Percentiles rank a stretch among this genome's conserved stretches.
Conservation (phyloP, 1,284 basidiomycete genomes). For the Moesziomyces antarcticus region DNA sequence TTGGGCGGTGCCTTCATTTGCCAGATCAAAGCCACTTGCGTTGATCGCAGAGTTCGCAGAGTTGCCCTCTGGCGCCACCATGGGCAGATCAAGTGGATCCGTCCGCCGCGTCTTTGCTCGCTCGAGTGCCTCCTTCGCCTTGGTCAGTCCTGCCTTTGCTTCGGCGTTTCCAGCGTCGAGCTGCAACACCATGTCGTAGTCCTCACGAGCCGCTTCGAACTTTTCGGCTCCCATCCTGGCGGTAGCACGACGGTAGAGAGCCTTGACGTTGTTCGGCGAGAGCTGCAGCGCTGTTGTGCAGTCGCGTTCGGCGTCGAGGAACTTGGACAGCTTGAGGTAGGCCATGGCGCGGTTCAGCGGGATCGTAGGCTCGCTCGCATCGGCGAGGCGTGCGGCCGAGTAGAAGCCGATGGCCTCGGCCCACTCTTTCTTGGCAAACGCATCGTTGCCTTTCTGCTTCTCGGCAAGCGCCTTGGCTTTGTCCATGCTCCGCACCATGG, state of each 20-base stretch:
- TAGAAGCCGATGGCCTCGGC: conserved; percentile 30
- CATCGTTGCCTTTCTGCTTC: conserved; percentile 34
- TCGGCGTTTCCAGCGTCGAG: conserved; percentile 26
- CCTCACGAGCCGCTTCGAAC: conserved; percentile 8
- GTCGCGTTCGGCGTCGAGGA: conserved; percentile 34
- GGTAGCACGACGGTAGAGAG: conserved; percentile 28
- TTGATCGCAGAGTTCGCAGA: no score
- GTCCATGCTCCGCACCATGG: conserved; percentile 1
- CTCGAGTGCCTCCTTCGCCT: conserved; percentile 5
- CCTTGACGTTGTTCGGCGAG: conserved; percentile 37
- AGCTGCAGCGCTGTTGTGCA: conserved; percentile 19
- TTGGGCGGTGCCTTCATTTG: neutral
- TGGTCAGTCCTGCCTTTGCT: conserved; percentile 19
- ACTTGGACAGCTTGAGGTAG: conserved; percentile 41
- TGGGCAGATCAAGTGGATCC: conserved; percentile 15
- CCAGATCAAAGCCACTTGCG: no score
- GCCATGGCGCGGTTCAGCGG: conserved; percentile 44
- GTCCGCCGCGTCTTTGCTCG: neutral
- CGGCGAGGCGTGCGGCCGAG: conserved; percentile 19
- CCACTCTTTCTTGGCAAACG: conserved; percentile 28
- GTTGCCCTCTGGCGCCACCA: neutral
- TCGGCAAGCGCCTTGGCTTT: conserved; percentile 18
- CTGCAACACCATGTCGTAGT: conserved; percentile 15
- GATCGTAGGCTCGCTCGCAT: conserved; percentile 36
- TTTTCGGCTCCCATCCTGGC: conserved; percentile 17